These are phyloP conservation scores for Trametopsis cervina DNA, from an alignment of 768 basidiomycete genomes.

Conservation along the genomic window DNA sequence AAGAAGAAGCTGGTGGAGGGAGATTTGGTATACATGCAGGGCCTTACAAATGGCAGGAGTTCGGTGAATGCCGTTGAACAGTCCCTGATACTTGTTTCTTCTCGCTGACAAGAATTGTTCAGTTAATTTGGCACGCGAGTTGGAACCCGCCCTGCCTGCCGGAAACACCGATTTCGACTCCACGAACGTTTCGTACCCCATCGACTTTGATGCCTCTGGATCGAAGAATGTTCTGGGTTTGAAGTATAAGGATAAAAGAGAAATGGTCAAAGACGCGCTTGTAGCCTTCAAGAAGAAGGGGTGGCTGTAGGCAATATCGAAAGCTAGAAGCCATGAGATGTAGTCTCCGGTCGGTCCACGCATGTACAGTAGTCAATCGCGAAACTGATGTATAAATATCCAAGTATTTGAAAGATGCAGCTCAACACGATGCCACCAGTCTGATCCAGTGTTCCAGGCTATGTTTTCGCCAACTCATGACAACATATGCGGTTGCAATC, in stretches of 20 bases:
- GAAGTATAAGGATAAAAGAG: constrained; percentile 28
- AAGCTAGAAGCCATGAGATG: no score
- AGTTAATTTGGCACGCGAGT: constrained; percentile 1
- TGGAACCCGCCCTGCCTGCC: neutral
- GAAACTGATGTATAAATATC: no score
- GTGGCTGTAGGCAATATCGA: no score
- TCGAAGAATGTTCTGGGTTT: constrained; percentile 32
- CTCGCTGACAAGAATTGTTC: constrained; percentile 14
- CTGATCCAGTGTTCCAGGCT: no score
- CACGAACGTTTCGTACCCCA: neutral
- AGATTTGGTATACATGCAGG: constrained; percentile 39
- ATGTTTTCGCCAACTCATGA: no score
- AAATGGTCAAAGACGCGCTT: constrained; percentile 32
- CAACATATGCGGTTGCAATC: no score
- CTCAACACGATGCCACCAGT: no score
- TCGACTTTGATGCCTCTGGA: constrained; percentile 28
- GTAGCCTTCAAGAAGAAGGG: constrained; percentile 34
- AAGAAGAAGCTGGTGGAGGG: constrained; percentile 43
- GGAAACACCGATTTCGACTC: constrained; percentile 8
- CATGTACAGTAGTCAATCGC: no score
- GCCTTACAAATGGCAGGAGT: constrained; percentile 8
- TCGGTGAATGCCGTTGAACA: neutral
- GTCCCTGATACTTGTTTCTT: neutral
- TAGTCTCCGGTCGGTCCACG: no score
- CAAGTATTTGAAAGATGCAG: no score